Evolutionary conservation across 352 stramenopile species (phyloP).

Genomic region (Albugo laibachii): DNA sequence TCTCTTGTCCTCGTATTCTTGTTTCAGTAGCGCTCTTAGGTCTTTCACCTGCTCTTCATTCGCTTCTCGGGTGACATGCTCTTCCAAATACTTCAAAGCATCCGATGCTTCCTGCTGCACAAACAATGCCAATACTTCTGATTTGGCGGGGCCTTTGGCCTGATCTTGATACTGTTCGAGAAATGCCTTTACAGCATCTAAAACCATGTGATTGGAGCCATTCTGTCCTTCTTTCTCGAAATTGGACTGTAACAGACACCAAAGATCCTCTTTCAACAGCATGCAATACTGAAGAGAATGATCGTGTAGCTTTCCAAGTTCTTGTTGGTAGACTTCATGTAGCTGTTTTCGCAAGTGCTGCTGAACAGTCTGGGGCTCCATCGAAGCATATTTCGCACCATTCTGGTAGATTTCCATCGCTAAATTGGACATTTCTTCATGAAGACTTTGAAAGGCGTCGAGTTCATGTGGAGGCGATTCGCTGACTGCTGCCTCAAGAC

Average conservation of each 20-base stretch:
- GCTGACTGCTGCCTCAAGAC: constrained; percentile 28
- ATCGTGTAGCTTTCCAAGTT: constrained; percentile 16
- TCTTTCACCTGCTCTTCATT: constrained; percentile 31
- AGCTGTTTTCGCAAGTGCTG: constrained; percentile 29
- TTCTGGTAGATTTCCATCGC: constrained; percentile 50
- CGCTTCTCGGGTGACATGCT: constrained; percentile 21
- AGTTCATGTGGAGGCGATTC: constrained; percentile 44
- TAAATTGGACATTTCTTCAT: constrained; percentile 46
- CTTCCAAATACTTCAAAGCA: constrained; percentile 31
- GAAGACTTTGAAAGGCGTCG: constrained; percentile 33
- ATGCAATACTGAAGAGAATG: constrained; percentile 36
- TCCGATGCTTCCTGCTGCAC: constrained; percentile 31
- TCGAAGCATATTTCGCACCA: constrained; percentile 17
- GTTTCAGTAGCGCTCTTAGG: constrained; percentile 27
- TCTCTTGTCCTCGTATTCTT: constrained; percentile 39
- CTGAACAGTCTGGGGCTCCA: constrained; percentile 19
- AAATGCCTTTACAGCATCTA: constrained; percentile 30
- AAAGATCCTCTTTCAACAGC: constrained; percentile 16
- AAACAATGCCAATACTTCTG: constrained; percentile 27
- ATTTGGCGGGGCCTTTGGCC: constrained; percentile 29
- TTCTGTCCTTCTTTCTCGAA: constrained; percentile 8
- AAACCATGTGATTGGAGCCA: constrained; percentile 7
- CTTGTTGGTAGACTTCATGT: constrained; percentile 14
- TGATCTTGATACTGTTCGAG: constrained; percentile 21
- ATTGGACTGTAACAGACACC: constrained; percentile 6